Evolutionary conservation across 805 yeast species (phyloP), one percentile per base, ranked within the genome.

Genomic region (Ascoidea tarda): DNA sequence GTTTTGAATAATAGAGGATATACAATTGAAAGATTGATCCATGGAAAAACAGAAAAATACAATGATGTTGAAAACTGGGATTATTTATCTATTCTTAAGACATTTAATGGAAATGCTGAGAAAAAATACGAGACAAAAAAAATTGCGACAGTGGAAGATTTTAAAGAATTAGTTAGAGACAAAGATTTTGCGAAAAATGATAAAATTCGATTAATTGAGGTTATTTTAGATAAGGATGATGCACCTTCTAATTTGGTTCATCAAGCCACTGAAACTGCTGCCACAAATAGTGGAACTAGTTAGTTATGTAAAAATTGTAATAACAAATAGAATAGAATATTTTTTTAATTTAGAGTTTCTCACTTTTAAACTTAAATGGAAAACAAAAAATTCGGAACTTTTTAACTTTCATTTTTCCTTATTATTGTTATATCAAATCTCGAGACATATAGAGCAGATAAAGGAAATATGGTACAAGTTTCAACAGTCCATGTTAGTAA

Each of bases 11-110:
- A 81, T 59, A 78, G 75, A 54, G 87, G 87, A 47, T 81, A 80
- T 64, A 79, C 85, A 16, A 78, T 79, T 54, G 87, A 81, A 62
- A 71, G 84, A 63, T 71, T 80, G 56, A 73, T 81, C 51, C 78
- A 79, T 59, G 82, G 82, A 48, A 71, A 71, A 50, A 66, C 66
- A 1, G 80, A 81, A 52, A 61, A 71, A 12, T 79, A 80, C 63
- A 80, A 81, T 57, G 83, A 80, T 56, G 74, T 81, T 54, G 83
- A 79, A 57, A 75, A 75, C 49, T 81, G 87, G 87, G 69, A 78
- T 52, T 77, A 77, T 67, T 62, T 71, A 47, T 62, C 63, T 50
- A 56, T 77, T 38, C 63, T 76, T 32, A 65, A 68, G 32, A 63
- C 77, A 47, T 85, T 86, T 71, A 80, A 79, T 57, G 84, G 84